phyloP scores from a whole-genome alignment of 1,284 basidiomycete species.

The Fomitopsis pinicola region DNA sequence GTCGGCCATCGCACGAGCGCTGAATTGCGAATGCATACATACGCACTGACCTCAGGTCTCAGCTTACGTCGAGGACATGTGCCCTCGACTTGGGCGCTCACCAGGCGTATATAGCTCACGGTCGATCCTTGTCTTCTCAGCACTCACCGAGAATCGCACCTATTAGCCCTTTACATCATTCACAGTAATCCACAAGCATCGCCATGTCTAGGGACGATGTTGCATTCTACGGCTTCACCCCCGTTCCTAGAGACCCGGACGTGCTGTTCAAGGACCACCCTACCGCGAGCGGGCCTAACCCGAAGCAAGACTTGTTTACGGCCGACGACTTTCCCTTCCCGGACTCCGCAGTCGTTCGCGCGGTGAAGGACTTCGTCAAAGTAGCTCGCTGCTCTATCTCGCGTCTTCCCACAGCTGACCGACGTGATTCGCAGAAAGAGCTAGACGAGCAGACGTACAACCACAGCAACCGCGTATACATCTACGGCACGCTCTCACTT shows the following conservation, averaged over 20 bases:
- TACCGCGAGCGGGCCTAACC: slow-evolving; percentile 37
- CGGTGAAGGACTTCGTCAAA: slow-evolving; percentile 40
- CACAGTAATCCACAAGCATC: neutral
- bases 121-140: neutral
- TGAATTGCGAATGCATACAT: no score
- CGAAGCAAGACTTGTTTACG: slow-evolving; percentile 42
- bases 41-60: neutral
- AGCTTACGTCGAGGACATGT: neutral
- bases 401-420: neutral
- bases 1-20: no score
- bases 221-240: slow-evolving; percentile 43
- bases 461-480: slow-evolving; percentile 48
- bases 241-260: slow-evolving; percentile 46
- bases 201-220: slow-evolving; percentile 10
- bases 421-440: slow-evolving; percentile 31
- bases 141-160: neutral
- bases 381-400: slow-evolving; percentile 15
- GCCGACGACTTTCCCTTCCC: slow-evolving; percentile 41
- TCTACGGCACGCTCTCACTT: slow-evolving; percentile 36
- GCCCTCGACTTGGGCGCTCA: neutral
- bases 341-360: slow-evolving; percentile 36
- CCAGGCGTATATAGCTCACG: neutral
- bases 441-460: slow-evolving; percentile 46
- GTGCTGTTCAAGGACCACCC: slow-evolving; percentile 40
- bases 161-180: neutral